Evolutionary conservation across 495 filamentous ascomycete species (phyloP).

Genomic region (Trichoderma parareesei): DNA sequence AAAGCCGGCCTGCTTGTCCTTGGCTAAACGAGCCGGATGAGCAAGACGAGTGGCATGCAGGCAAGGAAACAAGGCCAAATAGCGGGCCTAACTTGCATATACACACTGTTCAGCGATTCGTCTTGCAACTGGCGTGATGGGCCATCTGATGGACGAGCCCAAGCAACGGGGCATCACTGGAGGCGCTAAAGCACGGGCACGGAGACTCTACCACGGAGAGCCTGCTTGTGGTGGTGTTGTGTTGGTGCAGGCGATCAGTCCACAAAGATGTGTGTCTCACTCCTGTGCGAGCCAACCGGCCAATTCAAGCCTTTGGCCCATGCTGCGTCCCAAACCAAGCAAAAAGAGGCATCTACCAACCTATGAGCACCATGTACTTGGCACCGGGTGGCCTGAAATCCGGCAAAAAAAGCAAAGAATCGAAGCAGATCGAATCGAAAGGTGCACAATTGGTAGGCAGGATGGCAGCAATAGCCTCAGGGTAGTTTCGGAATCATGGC

Average conservation of each 20-base stretch:
- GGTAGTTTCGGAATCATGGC: too few relatives aligned
- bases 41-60: slow-evolving; percentile 5
- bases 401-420: too few relatives aligned
- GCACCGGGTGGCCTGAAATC: too few relatives aligned
- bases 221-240: background rate
- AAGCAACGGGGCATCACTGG: background rate
- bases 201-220: background rate
- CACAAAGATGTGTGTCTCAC: background rate
- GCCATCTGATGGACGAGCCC: background rate
- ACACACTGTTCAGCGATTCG: background rate
- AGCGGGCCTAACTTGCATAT: background rate
- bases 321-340: background rate
- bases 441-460: too few relatives aligned
- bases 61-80: background rate
- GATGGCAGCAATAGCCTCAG: too few relatives aligned
- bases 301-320: background rate
- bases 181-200: background rate
- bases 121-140: background rate
- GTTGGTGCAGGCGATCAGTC: background rate
- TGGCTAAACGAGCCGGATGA: background rate
- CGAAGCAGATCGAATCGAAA: too few relatives aligned
- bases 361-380: too few relatives aligned
- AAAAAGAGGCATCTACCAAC: too few relatives aligned
- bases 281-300: background rate
- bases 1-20: background rate